Base-by-base conservation (phyloP, 768 basidiomycete species). In the Leucosporidium creatinivorum region DNA sequence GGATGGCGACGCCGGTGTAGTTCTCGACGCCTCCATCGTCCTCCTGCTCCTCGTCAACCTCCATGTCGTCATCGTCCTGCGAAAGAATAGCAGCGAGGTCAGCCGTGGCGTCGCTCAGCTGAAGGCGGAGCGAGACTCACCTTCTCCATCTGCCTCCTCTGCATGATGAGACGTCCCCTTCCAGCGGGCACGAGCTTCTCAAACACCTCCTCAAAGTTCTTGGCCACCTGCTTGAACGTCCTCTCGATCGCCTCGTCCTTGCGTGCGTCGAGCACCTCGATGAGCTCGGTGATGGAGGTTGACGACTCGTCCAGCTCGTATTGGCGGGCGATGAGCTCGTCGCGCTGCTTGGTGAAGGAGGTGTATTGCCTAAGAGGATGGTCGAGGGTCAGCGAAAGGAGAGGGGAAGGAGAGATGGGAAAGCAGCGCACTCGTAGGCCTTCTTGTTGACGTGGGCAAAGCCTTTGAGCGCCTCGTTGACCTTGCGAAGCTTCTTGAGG, bases 371-470 rank as follows among this genome's bases (percentile, higher is more conserved):
- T 61, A 30, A 3, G 25, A 19, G 55, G 19, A 19, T 30, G 28
- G 30, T 1, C 8, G 8, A 44, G 13, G 39, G 60, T 26, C 26
- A 48, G 58, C 28, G 31, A 33, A 13, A 48, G 25, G 58, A 31
- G n/a, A 58, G 31, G 18, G 26, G 31, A 1, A 33, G 5, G 8
- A 19, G 39, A 44, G 10, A 13, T 7, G 6, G 33, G n/a, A 59
- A 39, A 8, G 7, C 33, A 25, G n/a, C 60, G 19, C 30, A 61
- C 77, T 99, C 96, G 76, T 94, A 94, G 1, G 94, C 96, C 76
- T 98, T 97, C 83, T 99, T 99, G 82, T 99, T 99, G 69, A 98
- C 94, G 76, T 97, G 93, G 0, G 92, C 90, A 75, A 93, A 99
- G 78, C 93, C 94, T 78, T 96, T 94, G 73, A 99, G 81, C 31